Base-by-base conservation (phyloP, 2,329 filamentous ascomycete genomes). In the Fusarium guadeloupense region DNA sequence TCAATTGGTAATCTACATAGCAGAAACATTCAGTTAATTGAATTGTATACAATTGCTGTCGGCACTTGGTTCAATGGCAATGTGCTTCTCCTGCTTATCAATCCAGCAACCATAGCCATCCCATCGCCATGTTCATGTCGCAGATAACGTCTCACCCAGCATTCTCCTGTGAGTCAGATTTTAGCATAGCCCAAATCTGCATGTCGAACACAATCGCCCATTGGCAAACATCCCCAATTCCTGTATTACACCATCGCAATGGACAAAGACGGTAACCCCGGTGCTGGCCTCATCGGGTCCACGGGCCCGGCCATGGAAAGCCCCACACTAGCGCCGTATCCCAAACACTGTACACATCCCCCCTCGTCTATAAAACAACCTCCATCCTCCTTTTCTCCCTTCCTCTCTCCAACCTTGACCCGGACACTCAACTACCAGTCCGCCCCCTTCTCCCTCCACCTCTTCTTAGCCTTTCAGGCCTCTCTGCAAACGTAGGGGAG, bases 401-500 rank as follows among this genome's bases (percentile, higher is more conserved):
- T 48, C 37, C 25, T 45, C 40, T 48, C 45, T 42, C 20, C 54
- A 66, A 62, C 45, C 47, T 19, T 31, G 34, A 23, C 33, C 20
- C 23, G 52, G 61, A 55, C 59, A 55, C 41, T 51, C 17, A 34
- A 16, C 6, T 23, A 23, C 40, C 41, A 34, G 59, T 61, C 59
- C 54, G 41, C 38, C 20, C 34, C 35, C 31, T 31, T 8, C 19
- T 10, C 14, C 6, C 6, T 13, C 6, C n/a, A n/a, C n/a, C n/a
- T 4, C 34, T 19, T 23, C 31, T 31, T 30, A 54, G 56, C 67
- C 62, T 57, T 53, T 20, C 41, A 50, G 67, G 67, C 67, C 67
- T 62, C 60, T 68, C 67, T 62, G 56, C 49, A 49, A 14, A 35
- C 44, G 54, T 64, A 69, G 64, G 67, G 66, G 62, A 69, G 67